Evolutionary conservation across 2,329 filamentous ascomycete species (phyloP), one percentile per base, ranked within the genome.

Genomic region (Cladosporium oxysporum): DNA sequence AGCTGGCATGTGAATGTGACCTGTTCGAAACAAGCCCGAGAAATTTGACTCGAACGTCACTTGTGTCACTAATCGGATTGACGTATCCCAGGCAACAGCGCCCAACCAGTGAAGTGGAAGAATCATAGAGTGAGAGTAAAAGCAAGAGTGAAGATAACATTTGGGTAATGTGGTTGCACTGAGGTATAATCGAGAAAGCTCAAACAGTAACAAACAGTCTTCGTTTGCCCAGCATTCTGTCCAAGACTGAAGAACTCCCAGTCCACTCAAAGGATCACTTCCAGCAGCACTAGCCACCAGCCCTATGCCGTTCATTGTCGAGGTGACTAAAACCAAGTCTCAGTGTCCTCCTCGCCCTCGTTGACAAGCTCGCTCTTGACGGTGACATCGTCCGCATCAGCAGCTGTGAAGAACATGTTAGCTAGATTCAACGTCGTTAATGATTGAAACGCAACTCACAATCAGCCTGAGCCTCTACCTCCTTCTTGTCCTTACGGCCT

Each of bases 1-100:
- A 33, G n/a, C 8, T 16, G 44, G n/a, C 49, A 53, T 44, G 60
- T 62, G 60, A 62, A 62, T 41, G 60, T 53, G 60, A 62, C 58
- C 28, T 21, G 44, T 61, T 23, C 16, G 26, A 53, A 53, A 53
- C 16, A 12, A 28, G 50, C 14, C 23, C 49, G 49, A 8, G 23
- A 28, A 33, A n/a, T 18, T 18, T 5, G 18, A 29, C 31, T 18
- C 50, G 18, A 11, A 28, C 49, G 49, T 28, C 10, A 28, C 49
- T 52, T 29, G 26, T 52, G 49, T 52, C 49, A 52, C 23, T 12
- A 12, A 12, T 12, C 14, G 2, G 29, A 52, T 3, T 28, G 26
- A 5, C 14, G 12, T 21, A 28, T 28, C n/a, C 12, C 14, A 28
- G 49, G 49, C 49, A 52, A 28, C 49, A 18, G 21, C 49, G 12